Conservation (phyloP, 2,329 filamentous ascomycete species). For the Blumeria graminis region DNA sequence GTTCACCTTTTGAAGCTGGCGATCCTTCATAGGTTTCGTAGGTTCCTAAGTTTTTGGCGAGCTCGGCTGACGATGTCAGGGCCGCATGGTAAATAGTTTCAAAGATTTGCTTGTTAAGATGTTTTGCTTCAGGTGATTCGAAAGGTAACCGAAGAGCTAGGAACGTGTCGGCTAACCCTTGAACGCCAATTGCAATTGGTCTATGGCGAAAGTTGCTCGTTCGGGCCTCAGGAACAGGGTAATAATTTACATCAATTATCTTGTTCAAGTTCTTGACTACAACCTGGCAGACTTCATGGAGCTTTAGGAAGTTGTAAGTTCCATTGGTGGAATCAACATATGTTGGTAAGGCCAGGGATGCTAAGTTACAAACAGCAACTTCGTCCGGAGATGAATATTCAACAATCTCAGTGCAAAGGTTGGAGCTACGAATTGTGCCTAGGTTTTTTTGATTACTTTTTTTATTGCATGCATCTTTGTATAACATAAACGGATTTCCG, state of each 20-base stretch:
- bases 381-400: conserved; percentile 95
- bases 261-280: conserved; percentile 91
- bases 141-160: conserved; percentile 90
- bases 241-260: conserved; percentile 96
- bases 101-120: conserved; percentile 95
- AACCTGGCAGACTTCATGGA: conserved; percentile 82
- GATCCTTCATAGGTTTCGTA: conserved; percentile 87
- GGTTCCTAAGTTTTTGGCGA: conserved; percentile 60
- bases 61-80: conserved; percentile 65
- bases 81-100: conserved; percentile 98
- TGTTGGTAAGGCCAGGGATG: conserved; percentile 74
- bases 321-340: conserved; percentile 72
- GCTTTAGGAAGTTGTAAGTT: conserved; percentile 83
- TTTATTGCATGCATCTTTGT: conserved; percentile 94
- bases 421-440: conserved; percentile 93
- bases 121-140: conserved; percentile 78
- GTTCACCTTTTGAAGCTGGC: conserved; percentile 79
- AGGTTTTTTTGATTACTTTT: conserved; percentile 99
- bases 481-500: conserved; percentile 97
- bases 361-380: conserved; percentile 95
- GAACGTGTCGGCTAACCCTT: conserved; percentile 95
- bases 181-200: conserved; percentile 87
- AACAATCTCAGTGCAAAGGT: conserved; percentile 95
- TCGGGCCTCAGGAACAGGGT: conserved; percentile 79
- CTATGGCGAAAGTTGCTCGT: conserved; percentile 96